Evolutionary conservation across 2,329 filamentous ascomycete genomes (phyloP), one percentile per base, ranked within the genome.

Genomic region (Verticillium nubilum): DNA sequence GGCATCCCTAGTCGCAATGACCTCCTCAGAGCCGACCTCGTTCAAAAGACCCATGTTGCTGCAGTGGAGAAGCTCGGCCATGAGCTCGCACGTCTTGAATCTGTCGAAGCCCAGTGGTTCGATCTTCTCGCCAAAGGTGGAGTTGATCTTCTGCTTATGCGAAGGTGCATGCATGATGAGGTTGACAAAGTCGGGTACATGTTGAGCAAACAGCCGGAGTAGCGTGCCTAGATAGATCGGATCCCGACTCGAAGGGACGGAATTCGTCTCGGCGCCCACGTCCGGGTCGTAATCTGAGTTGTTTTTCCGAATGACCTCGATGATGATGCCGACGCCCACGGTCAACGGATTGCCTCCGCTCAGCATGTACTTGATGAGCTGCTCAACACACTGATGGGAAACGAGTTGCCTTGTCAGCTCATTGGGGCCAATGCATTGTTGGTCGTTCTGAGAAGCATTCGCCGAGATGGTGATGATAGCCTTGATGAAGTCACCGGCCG

Each of bases 281-380:
- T 98, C 95, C 1, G 95, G 89, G 67, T 99, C 95, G 72, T 99
- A 99, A 74, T 99, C 95, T 0, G 95, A 98, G 73, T 99, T 99
- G 76, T 99, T 99, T 78, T 99, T 99, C 62, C 95, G 86, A 71
- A 99, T 99, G 53, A 99, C 95, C 75, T 99, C 95, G 64, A 99
- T 99, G 33, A 99, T 86, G 68, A 98, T 97, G 23, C 95, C 95
- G 12, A 99, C 95, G 56, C 95, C 95, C 17, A 98, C 96, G 0
- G 94, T 98, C 60, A 99, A 77, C 5, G 95, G 90, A 68, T 99
- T 98, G 27, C 95, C 95, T 42, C 95, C 95, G 57, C 88, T 84
- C 15, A 98, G 84, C 95, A 99, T 99, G 68, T 94, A 91, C 15
- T 84, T 80, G 61, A 98, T 91, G n/a, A 99, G 83, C 61, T 86